Evolutionary conservation across 305 asterid genomes (phyloP).

Genomic region (Solanum hybrid): DNA sequence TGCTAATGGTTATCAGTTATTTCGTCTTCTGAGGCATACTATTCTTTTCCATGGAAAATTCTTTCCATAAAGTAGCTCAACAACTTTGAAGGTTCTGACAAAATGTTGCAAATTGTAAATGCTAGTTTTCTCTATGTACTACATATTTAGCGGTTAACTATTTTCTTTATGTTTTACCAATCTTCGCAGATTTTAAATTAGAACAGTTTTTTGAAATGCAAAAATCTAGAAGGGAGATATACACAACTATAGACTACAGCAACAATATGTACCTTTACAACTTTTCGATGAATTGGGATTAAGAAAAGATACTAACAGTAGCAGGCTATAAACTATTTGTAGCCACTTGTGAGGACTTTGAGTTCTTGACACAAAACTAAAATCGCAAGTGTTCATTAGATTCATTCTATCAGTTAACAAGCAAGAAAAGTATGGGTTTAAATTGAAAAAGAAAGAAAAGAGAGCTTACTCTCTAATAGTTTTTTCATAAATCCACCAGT

Average conservation of each 20-base stretch:
- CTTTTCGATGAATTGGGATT: not conserved
- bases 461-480: conserved; percentile 53
- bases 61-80: not conserved
- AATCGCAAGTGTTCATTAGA: not conserved
- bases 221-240: not conserved
- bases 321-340: not conserved
- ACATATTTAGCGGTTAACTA: not conserved
- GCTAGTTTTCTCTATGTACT: not conserved
- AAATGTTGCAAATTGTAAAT: not conserved
- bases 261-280: not conserved
- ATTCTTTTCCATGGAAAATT: not conserved
- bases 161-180: not conserved
- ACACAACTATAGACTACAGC: not conserved
- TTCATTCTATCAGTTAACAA: not conserved
- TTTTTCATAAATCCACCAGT: conserved; percentile 93
- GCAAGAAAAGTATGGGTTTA: not conserved
- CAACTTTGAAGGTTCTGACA: not conserved
- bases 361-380: not conserved
- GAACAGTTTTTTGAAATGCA: not conserved
- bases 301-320: not conserved
- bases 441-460: not conserved
- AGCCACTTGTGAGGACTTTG: not conserved
- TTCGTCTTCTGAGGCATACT: not conserved
- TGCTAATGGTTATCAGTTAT: not conserved
- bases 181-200: not conserved